These are phyloP conservation scores for Aureobasidium sp. DNA, from an alignment of 2,329 filamentous ascomycete genomes.

Conservation along the genomic window DNA sequence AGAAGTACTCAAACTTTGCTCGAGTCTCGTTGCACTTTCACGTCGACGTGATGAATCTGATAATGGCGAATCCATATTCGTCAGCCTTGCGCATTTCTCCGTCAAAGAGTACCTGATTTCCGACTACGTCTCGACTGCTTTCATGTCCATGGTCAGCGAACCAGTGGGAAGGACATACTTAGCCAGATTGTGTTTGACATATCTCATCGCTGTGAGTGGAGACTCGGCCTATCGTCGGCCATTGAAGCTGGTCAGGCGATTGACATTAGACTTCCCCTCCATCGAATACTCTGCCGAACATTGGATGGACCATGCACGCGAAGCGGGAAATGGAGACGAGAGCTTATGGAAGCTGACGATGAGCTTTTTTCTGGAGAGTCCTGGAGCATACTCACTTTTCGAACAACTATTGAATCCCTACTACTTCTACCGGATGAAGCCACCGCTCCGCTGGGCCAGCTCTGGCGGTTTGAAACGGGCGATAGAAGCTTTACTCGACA, in stretches of 20 bases:
- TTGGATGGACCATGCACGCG: not conserved
- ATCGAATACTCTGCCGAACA: not conserved
- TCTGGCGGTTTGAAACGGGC: not conserved
- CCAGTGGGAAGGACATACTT: not conserved
- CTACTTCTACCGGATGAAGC: too few species aligned
- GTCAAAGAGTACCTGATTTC: not conserved
- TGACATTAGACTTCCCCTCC: not conserved
- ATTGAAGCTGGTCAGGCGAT: too few species aligned
- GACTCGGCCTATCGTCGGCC: too few species aligned
- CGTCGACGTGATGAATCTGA: not conserved
- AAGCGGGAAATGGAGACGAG: not conserved
- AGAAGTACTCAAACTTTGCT: not conserved
- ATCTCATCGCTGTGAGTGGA: not conserved
- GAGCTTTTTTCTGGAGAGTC: not conserved
- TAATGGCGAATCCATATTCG: too few species aligned
- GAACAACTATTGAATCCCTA: too few species aligned
- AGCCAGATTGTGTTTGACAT: not conserved
- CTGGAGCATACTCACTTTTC: not conserved
- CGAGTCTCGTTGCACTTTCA: not conserved
- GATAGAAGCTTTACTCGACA: not conserved
- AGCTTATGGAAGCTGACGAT: not conserved
- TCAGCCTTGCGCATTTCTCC: not conserved
- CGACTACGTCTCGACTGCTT: not conserved
- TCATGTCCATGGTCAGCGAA: not conserved
- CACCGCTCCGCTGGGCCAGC: too few species aligned